Evolutionary conservation across 768 basidiomycete genomes (phyloP).

Genomic region (Trametes villosa): DNA sequence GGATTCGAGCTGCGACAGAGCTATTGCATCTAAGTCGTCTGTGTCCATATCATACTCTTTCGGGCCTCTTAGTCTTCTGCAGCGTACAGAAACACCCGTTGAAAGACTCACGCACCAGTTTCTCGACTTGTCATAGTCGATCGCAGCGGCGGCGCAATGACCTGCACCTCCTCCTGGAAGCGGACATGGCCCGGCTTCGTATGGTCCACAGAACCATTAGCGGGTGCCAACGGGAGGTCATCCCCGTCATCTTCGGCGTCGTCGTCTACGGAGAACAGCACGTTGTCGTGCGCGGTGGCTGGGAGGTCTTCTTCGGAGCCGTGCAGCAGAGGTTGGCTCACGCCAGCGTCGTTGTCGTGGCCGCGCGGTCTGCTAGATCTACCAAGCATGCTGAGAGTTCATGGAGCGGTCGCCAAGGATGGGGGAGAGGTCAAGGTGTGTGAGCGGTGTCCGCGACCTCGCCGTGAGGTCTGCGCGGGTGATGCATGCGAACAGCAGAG

Average conservation of each 20-base stretch:
- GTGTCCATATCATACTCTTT: constrained; percentile 84
- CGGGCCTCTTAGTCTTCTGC: constrained; percentile 6
- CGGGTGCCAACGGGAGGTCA: constrained; percentile 36
- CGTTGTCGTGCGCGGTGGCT: constrained; percentile 34
- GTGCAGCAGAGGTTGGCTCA: constrained; percentile 61
- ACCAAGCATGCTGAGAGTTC: constrained; percentile 30
- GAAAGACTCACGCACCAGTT: constrained; percentile 62
- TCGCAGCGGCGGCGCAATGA: constrained; percentile 68
- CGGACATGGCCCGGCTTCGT: constrained; percentile 50
- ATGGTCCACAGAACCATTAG: constrained; percentile 15
- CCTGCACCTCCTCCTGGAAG: constrained; percentile 70
- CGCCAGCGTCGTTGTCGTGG: constrained; percentile 42
- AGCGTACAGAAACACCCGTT: not conserved
- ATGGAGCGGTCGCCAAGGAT: not conserved
- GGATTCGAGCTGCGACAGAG: constrained; percentile 37
- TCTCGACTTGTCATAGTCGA: constrained; percentile 81
- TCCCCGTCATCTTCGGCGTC: constrained; percentile 54
- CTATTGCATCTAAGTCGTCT: constrained; percentile 73
- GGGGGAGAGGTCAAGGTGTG: not conserved
- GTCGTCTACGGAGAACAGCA: constrained; percentile 59
- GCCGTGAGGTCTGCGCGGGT: not conserved
- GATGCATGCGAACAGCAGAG: constrained; percentile 1
- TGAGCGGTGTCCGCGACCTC: not conserved
- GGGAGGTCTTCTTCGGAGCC: constrained; percentile 46
- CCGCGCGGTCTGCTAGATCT: constrained; percentile 25